Percentiles rank a stretch among this genome's conserved stretches.
Evolutionary conservation across 257 asterid genomes (phyloP).

Genomic region (Solanum paucissectum): DNA sequence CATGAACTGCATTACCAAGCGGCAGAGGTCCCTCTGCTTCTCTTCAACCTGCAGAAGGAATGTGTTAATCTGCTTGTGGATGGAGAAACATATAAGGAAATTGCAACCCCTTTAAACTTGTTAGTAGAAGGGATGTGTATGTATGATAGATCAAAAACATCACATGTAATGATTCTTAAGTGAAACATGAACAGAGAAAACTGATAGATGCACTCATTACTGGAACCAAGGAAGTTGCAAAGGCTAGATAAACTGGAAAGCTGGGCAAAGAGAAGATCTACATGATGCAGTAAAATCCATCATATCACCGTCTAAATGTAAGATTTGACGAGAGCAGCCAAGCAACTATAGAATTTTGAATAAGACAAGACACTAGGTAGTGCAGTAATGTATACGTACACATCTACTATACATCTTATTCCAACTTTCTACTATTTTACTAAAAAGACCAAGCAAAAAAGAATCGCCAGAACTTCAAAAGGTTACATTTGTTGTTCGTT

Average conservation of each 20-base stretch:
- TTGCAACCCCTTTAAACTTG: background rate
- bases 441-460: background rate
- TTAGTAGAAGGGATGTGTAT: background rate
- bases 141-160: background rate
- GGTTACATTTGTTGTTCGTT: background rate
- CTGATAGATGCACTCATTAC: background rate
- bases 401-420: background rate
- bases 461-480: background rate
- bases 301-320: background rate
- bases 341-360: background rate
- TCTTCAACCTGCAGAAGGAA: conserved; percentile 63
- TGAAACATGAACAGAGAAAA: background rate
- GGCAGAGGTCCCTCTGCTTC: conserved; percentile 92
- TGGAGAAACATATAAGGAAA: conserved; percentile 2
- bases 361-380: background rate
- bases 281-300: background rate
- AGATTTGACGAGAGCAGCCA: background rate
- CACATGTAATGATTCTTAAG: background rate
- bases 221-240: background rate
- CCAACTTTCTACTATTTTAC: background rate
- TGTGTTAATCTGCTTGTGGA: background rate
- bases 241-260: background rate
- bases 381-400: background rate
- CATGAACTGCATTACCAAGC: conserved; percentile 78
- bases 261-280: background rate